These are phyloP conservation scores for Eremomyces bilateralis DNA, from an alignment of 495 filamentous ascomycete genomes.

Conservation along the genomic window DNA sequence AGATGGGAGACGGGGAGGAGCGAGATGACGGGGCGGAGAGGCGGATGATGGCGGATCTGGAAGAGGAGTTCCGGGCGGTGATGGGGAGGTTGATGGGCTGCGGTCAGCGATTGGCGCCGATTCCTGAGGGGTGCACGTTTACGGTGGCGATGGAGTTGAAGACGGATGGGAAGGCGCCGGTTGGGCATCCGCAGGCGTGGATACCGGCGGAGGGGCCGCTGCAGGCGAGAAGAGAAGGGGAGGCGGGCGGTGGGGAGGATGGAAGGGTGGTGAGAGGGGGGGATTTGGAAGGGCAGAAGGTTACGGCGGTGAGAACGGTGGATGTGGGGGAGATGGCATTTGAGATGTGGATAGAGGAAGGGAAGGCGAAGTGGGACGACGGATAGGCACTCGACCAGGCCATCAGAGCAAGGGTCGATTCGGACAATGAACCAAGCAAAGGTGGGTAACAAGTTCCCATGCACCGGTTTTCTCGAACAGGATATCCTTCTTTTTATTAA, in stretches of 20 bases:
- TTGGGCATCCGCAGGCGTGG: constrained; percentile 50
- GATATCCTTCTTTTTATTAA: no score
- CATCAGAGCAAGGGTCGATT: no score
- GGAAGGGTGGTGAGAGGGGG: no score
- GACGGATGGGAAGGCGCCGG: constrained; percentile 51
- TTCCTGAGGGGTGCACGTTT: constrained; percentile 62
- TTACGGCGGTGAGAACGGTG: constrained; percentile 33
- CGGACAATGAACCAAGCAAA: no score
- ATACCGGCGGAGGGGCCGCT: constrained; percentile 32
- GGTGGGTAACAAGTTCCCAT: no score
- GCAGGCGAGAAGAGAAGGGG: constrained; percentile 13
- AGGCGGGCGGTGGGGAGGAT: constrained; percentile 15
- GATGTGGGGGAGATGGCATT: constrained; percentile 42
- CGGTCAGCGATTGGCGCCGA: constrained; percentile 35
- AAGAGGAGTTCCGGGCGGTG: constrained; percentile 47
- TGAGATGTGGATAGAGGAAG: constrained; percentile 49
- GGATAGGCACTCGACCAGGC: no score
- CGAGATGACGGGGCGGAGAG: constrained; percentile 3
- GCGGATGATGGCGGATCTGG: constrained; percentile 29
- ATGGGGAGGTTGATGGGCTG: constrained; percentile 29
- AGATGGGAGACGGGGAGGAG: constrained; percentile 12
- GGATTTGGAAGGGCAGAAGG: constrained; percentile 14
- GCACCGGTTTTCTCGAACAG: no score
- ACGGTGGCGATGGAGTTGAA: constrained; percentile 72
- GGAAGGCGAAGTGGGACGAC: constrained; percentile 13